Percentiles rank a stretch among this genome's conserved stretches.
Conservation (phyloP, 1,284 basidiomycete genomes). For the Phellopilus nigrolimitatus region DNA sequence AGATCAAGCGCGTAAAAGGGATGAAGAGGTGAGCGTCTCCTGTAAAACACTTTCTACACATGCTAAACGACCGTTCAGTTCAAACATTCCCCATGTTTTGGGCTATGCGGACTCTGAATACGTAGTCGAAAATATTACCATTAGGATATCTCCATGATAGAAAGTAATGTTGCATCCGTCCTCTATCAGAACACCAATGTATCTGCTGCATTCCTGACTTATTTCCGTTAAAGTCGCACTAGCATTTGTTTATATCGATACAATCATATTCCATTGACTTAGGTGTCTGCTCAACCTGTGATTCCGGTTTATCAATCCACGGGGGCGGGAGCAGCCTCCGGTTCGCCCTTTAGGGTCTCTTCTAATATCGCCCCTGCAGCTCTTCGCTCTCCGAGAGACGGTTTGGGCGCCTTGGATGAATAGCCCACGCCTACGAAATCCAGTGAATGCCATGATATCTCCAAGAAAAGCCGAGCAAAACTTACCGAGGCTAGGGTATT, state of each 20-base stretch:
- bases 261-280: too few species aligned
- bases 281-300: too few species aligned
- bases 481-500: constrained; percentile 66
- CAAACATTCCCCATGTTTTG: constrained; percentile 67
- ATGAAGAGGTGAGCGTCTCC: constrained; percentile 68
- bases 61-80: too few species aligned
- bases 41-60: constrained; percentile 5
- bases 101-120: constrained; percentile 96
- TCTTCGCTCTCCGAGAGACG: constrained; percentile 45
- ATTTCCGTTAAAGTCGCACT: too few species aligned
- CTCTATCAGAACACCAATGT: not conserved
- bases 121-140: constrained; percentile 90
- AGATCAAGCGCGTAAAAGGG: constrained; percentile 87
- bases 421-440: constrained; percentile 45
- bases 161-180: not conserved
- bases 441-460: not conserved
- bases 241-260: too few species aligned
- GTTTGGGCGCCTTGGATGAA: constrained; percentile 38
- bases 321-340: constrained; percentile 51
- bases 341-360: constrained; percentile 42
- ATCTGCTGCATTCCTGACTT: not conserved
- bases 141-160: constrained; percentile 34
- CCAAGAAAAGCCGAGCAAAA: constrained; percentile 14
- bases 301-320: constrained; percentile 25
- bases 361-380: constrained; percentile 45